Conservation (phyloP, 1,284 basidiomycete species). For the Hypsizygus ulmarius region DNA sequence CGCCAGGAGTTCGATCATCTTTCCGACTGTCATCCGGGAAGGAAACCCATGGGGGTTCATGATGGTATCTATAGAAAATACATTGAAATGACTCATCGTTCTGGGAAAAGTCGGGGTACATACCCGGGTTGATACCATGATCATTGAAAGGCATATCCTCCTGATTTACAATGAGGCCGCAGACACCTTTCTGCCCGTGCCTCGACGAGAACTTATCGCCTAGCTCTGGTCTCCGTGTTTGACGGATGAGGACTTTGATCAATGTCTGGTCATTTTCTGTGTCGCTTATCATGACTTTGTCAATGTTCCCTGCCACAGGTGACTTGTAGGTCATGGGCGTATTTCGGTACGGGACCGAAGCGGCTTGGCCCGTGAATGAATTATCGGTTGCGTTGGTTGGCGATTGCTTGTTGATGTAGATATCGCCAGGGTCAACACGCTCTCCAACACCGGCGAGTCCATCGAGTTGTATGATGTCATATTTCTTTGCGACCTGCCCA, state of each 20-base stretch:
- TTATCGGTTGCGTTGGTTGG: slow-evolving; percentile 90
- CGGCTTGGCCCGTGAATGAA: slow-evolving; percentile 76
- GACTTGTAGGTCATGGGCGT: slow-evolving; percentile 90
- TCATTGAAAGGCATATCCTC: slow-evolving; percentile 99
- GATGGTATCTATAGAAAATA: slow-evolving; percentile 74
- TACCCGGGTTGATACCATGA: slow-evolving; percentile 89
- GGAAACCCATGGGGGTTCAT: slow-evolving; percentile 99
- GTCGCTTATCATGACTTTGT: slow-evolving; percentile 97
- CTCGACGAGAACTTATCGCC: slow-evolving; percentile 99
- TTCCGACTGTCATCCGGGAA: slow-evolving; percentile 99
- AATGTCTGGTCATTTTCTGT: slow-evolving; percentile 95
- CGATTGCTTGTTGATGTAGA: slow-evolving; percentile 97
- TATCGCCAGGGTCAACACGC: slow-evolving; percentile 88
- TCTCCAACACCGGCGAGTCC: slow-evolving; percentile 96
- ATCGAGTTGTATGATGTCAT: slow-evolving; percentile 88
- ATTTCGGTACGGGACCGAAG: slow-evolving; percentile 84
- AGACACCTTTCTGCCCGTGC: slow-evolving; percentile 99
- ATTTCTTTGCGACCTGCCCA: slow-evolving; percentile 77
- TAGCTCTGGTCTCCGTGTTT: slow-evolving; percentile 94
- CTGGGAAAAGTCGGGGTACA: slow-evolving; percentile 22
- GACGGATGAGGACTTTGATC: slow-evolving; percentile 97
- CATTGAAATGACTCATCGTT: not conserved
- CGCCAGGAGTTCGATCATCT: slow-evolving; percentile 99
- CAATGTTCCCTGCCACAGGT: slow-evolving; percentile 90
- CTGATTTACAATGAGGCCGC: slow-evolving; percentile 97